Conservation (phyloP, 2,329 filamentous ascomycete genomes). For the Fusarium stilboides region DNA sequence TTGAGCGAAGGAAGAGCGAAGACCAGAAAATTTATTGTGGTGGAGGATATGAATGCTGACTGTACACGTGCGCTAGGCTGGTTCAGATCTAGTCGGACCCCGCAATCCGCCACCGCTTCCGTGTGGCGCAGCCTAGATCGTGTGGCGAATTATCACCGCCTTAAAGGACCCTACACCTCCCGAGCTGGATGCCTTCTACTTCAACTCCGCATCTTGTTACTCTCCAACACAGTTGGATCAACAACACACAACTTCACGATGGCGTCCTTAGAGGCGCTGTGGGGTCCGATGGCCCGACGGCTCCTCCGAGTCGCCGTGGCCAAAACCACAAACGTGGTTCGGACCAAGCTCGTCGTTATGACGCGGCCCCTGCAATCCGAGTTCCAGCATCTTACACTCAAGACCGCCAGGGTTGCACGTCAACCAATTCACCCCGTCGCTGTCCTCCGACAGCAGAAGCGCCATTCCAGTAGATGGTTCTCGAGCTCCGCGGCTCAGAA, state of each 20-base stretch:
- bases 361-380: constrained; percentile 60
- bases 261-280: constrained; percentile 70
- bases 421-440: constrained; percentile 70
- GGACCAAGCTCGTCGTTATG: constrained; percentile 64
- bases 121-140: constrained; percentile 55
- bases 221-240: constrained; percentile 41
- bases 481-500: constrained; percentile 61
- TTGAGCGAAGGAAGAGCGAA: constrained; percentile 26
- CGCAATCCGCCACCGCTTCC: constrained; percentile 43
- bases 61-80: constrained; percentile 48
- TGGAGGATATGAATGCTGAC: constrained; percentile 46
- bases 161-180: constrained; percentile 47
- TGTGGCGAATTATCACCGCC: constrained; percentile 50
- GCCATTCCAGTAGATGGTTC: constrained; percentile 63
- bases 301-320: constrained; percentile 67
- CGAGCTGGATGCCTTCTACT: constrained; percentile 22
- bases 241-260: constrained; percentile 58
- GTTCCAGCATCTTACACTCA: constrained; percentile 58
- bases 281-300: constrained; percentile 70
- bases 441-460: constrained; percentile 65
- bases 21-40: constrained; percentile 48
- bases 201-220: constrained; percentile 40
- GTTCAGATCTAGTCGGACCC: constrained; percentile 35
- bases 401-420: constrained; percentile 57
- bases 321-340: constrained; percentile 67